phyloP scores from a whole-genome alignment of 2,329 filamentous ascomycete species.

The Drechmeria coniospora region DNA sequence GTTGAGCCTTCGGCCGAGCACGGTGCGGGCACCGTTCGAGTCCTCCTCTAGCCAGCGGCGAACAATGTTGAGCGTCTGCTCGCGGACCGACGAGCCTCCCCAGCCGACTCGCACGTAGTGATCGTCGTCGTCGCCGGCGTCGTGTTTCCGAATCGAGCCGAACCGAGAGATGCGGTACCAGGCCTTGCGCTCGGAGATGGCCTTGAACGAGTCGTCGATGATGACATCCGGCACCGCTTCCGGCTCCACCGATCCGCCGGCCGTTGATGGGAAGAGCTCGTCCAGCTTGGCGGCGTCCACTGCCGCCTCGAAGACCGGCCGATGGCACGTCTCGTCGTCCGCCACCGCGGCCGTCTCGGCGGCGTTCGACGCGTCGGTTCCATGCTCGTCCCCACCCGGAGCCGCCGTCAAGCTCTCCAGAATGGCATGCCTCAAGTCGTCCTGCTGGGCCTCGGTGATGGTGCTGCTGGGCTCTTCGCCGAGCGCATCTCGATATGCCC shows the following conservation, averaged over 20 bases:
- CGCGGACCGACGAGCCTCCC: slow-evolving; percentile 36
- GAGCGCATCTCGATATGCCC: not conserved
- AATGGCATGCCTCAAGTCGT: not conserved
- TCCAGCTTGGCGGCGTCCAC: slow-evolving; percentile 21
- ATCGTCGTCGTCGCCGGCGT: slow-evolving; percentile 37
- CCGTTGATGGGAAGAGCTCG: slow-evolving; percentile 15
- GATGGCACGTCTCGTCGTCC: too few species aligned
- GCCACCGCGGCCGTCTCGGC: too few species aligned
- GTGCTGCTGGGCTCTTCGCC: too few species aligned
- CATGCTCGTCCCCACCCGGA: too few species aligned
- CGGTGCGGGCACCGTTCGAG: slow-evolving; percentile 35
- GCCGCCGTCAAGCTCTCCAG: too few species aligned
- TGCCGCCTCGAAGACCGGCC: too few species aligned
- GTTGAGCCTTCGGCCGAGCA: slow-evolving; percentile 20
- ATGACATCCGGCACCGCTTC: slow-evolving; percentile 28
- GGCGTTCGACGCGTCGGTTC: too few species aligned
- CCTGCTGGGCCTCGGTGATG: not conserved
- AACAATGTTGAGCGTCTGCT: slow-evolving; percentile 41
- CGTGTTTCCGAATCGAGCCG: slow-evolving; percentile 41
- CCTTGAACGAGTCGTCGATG: slow-evolving; percentile 35
- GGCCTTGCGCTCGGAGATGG: slow-evolving; percentile 41
- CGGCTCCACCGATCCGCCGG: slow-evolving; percentile 11
- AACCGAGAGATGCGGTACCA: slow-evolving; percentile 51
- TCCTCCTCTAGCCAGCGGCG: slow-evolving; percentile 53
- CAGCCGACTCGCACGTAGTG: slow-evolving; percentile 45